These are phyloP conservation scores for Potentilla sterilis DNA, from an alignment of 306 rosid genomes.

Conservation along the genomic window DNA sequence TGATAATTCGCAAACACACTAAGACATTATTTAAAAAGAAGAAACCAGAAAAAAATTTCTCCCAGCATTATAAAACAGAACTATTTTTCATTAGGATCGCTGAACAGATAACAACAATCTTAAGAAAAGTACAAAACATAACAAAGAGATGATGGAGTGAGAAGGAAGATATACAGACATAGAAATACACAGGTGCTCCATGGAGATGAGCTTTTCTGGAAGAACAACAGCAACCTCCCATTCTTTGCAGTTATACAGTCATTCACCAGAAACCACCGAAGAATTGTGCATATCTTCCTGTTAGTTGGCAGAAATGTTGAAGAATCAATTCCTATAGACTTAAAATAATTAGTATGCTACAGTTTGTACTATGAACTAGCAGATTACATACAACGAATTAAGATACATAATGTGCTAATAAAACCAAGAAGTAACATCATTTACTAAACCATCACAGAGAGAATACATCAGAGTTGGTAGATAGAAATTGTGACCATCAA, in stretches of 20 bases:
- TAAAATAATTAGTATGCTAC: conserved; percentile 15
- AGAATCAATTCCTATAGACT: conserved; percentile 19
- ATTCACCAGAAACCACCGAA: conserved; percentile 35
- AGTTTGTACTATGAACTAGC: no score
- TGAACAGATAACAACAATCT: conserved; percentile 18
- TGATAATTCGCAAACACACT: neutral
- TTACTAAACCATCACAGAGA: neutral
- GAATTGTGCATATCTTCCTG: conserved; percentile 35
- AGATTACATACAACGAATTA: neutral
- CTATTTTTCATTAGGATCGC: neutral
- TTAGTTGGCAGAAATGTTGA: conserved; percentile 15
- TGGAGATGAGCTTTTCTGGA: conserved; percentile 68
- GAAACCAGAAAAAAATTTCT: conserved; percentile 1
- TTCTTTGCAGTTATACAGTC: conserved; percentile 33
- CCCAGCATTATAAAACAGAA: neutral
- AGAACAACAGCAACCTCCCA: conserved; percentile 93
- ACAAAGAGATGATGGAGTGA: conserved; percentile 9
- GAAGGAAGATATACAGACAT: conserved; percentile 52
- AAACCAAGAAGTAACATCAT: neutral
- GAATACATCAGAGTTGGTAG: neutral
- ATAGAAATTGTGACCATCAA: neutral
- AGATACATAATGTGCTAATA: neutral
- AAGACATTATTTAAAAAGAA: neutral
- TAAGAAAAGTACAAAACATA: neutral
- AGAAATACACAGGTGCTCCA: conserved; percentile 72